Evolutionary conservation across 2,329 filamentous ascomycete species (phyloP).

Genomic region (Xylariomycetidae sp.): DNA sequence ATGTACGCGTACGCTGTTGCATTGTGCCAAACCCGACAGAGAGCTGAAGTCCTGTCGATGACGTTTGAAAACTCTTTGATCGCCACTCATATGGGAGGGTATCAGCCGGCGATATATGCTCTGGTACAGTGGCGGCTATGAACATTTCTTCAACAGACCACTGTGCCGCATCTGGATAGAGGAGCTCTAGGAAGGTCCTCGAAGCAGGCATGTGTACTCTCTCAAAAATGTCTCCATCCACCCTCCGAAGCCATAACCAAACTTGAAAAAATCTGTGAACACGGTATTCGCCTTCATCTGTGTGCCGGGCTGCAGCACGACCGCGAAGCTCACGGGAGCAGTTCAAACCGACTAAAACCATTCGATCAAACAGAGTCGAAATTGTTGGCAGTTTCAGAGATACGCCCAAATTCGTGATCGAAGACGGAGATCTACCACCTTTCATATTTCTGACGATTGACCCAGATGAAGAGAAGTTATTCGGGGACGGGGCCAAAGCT

Average conservation of each 20-base stretch:
- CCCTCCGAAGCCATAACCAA: conserved; percentile 7
- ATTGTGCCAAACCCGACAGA: conserved; percentile 7
- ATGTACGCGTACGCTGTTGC: background rate
- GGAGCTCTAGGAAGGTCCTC: conserved; percentile 4
- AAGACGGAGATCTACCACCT: background rate
- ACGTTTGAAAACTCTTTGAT: background rate
- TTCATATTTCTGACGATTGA: conserved; percentile 11
- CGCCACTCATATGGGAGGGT: no score
- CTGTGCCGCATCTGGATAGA: conserved; percentile 1
- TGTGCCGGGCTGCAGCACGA: background rate
- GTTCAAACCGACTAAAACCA: conserved; percentile 11
- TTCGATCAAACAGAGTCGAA: accelerated
- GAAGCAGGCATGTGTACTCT: conserved; percentile 8
- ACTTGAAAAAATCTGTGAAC: conserved; percentile 6
- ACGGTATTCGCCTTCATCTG: background rate
- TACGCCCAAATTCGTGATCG: conserved; percentile 15
- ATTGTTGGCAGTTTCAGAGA: conserved; percentile 8
- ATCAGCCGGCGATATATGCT: no score
- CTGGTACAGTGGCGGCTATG: background rate
- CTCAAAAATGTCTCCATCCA: conserved; percentile 1
- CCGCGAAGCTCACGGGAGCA: conserved; percentile 10
- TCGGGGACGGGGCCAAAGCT: conserved; percentile 11
- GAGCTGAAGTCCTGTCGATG: conserved; percentile 5
- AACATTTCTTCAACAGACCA: background rate
- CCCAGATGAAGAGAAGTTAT: conserved; percentile 11